phyloP scores from a whole-genome alignment of 1,139 yeast species.

The Saccharomyces hybrid region DNA sequence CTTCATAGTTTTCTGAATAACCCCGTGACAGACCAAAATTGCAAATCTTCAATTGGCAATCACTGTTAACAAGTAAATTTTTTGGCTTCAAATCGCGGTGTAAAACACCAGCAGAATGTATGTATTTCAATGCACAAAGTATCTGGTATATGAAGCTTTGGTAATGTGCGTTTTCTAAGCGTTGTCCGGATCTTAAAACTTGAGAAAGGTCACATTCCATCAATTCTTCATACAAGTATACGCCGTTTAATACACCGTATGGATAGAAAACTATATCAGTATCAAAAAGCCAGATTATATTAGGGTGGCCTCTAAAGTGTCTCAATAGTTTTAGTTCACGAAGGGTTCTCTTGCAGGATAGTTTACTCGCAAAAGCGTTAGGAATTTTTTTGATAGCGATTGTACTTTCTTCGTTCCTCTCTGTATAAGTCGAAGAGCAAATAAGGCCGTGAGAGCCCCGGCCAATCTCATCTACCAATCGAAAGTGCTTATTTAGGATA shows the following conservation, averaged over 20 bases:
- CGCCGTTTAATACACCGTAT: slow-evolving; percentile 67
- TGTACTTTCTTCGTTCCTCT: neutral
- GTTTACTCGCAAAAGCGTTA: slow-evolving; percentile 20
- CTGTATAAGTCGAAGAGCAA: neutral
- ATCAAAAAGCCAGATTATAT: slow-evolving; percentile 86
- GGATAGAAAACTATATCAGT: slow-evolving; percentile 59
- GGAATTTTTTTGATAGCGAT: neutral
- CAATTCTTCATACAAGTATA: slow-evolving; percentile 81
- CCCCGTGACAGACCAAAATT: slow-evolving; percentile 95
- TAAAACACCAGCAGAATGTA: slow-evolving; percentile 88
- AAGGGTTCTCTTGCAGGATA: slow-evolving; percentile 78
- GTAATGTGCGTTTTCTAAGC: slow-evolving; percentile 86
- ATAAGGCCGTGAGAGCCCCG: neutral
- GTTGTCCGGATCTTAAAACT: slow-evolving; percentile 85
- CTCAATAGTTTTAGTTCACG: slow-evolving; percentile 79
- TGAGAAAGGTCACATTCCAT: slow-evolving; percentile 99
- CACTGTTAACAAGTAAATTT: slow-evolving; percentile 82
- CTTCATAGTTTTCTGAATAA: slow-evolving; percentile 71
- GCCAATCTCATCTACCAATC: neutral
- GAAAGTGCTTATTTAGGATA: neutral
- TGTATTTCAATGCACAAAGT: slow-evolving; percentile 82
- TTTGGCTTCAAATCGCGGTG: slow-evolving; percentile 94
- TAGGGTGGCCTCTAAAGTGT: slow-evolving; percentile 85
- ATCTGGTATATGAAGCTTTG: slow-evolving; percentile 87
- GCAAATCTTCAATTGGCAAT: slow-evolving; percentile 88